phyloP scores from a whole-genome alignment of 768 basidiomycete species.

The Heimioporus sp. region DNA sequence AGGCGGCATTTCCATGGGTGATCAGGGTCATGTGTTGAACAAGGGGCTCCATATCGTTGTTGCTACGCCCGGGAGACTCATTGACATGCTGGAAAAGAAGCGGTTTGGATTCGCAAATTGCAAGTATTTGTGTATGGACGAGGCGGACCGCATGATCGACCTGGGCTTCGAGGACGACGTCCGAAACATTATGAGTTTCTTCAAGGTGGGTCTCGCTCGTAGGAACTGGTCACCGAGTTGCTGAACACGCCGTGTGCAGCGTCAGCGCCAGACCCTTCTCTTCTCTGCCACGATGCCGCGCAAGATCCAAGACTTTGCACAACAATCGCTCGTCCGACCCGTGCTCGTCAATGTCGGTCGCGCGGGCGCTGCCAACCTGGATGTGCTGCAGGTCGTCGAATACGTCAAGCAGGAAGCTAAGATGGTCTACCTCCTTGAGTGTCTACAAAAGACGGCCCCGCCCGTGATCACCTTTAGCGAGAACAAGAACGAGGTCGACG shows the following conservation, averaged over 20 bases:
- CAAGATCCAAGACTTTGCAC: slow-evolving; percentile 98
- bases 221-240: not conserved
- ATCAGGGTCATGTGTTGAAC: slow-evolving; percentile 89
- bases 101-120: slow-evolving; percentile 90
- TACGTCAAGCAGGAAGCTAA: slow-evolving; percentile 99
- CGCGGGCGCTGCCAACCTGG: slow-evolving; percentile 95
- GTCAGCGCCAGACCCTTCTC: slow-evolving; percentile 93
- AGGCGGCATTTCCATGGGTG: slow-evolving; percentile 97
- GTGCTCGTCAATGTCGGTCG: slow-evolving; percentile 96
- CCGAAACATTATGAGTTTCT: slow-evolving; percentile 98
- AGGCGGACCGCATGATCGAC: slow-evolving; percentile 99
- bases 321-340: slow-evolving; percentile 92
- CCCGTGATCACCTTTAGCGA: slow-evolving; percentile 98
- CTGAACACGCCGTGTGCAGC: slow-evolving; percentile 40
- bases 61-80: slow-evolving; percentile 93
- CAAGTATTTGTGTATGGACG: slow-evolving; percentile 98
- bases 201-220: slow-evolving; percentile 60
- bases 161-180: slow-evolving; percentile 99
- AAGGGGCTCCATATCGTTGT: slow-evolving; percentile 95
- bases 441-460: slow-evolving; percentile 96
- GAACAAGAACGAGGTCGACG: slow-evolving; percentile 99
- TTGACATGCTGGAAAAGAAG: slow-evolving; percentile 98
- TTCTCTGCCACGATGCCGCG: slow-evolving; percentile 99
- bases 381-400: slow-evolving; percentile 95
- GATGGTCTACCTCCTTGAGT: slow-evolving; percentile 98